These are phyloP conservation scores for Thuidium tamariscinum DNA, from an alignment of 225 moss, liverwort and hornwort species.

Conservation along the genomic window DNA sequence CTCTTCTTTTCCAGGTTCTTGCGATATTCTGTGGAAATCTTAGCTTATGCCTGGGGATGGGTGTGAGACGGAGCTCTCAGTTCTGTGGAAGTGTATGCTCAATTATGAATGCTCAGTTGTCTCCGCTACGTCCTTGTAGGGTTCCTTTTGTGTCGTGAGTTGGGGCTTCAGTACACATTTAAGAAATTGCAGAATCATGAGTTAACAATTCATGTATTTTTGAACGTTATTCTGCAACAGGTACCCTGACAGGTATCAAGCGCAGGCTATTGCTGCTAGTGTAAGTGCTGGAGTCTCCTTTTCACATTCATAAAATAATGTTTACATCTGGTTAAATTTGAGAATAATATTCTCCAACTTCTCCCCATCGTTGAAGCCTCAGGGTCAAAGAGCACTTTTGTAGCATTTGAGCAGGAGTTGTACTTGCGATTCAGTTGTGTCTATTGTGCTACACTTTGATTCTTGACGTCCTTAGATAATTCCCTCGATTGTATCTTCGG, in stretches of 20 bases:
- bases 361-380: background rate
- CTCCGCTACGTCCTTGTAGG: background rate
- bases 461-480: background rate
- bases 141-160: background rate
- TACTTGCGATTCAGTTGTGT: background rate
- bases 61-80: background rate
- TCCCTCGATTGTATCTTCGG: background rate
- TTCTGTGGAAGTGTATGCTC: background rate
- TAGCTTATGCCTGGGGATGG: background rate
- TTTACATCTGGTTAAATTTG: background rate
- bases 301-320: background rate
- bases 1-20: background rate
- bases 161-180: background rate
- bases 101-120: background rate
- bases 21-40: background rate
- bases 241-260: constrained; percentile 76
- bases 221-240: constrained; percentile 23
- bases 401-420: background rate
- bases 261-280: constrained; percentile 62
- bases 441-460: background rate
- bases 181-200: background rate
- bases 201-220: background rate
- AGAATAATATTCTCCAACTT: background rate
- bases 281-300: constrained; percentile 23
- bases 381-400: background rate